Evolutionary conservation across 176 grass and related monocot species (phyloP).

Genomic region (Hordeum marinum): DNA sequence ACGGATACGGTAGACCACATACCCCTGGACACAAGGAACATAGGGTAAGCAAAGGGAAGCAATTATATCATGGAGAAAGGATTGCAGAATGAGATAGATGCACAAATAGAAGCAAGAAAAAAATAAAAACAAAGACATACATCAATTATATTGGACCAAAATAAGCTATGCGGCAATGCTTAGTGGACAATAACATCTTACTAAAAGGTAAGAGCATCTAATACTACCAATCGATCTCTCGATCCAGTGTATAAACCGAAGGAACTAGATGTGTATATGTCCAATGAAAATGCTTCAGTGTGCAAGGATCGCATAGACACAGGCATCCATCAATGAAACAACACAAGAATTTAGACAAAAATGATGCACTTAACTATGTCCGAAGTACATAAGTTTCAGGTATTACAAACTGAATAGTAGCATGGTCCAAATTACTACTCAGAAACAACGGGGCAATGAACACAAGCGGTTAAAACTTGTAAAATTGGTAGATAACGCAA

Average conservation of each 20-base stretch:
- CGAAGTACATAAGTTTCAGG: background rate
- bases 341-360: no score
- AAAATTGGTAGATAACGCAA: no score
- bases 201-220: no score
- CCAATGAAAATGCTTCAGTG: background rate
- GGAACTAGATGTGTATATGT: background rate
- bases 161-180: background rate
- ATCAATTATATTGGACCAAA: no score
- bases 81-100: background rate
- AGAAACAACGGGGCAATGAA: background rate
- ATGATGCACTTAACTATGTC: no score
- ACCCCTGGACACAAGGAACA: conserved; percentile 27
- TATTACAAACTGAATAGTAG: no score
- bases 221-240: no score
- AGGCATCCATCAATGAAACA: background rate
- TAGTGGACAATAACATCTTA: background rate
- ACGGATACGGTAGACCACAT: conserved; percentile 59
- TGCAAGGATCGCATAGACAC: background rate
- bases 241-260: background rate
- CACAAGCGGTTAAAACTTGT: background rate
- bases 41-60: background rate
- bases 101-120: background rate
- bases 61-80: background rate
- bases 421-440: background rate
- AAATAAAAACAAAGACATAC: background rate